Base-by-base conservation (phyloP, 2,329 filamentous ascomycete genomes). In the Fusarium incarnatum region DNA sequence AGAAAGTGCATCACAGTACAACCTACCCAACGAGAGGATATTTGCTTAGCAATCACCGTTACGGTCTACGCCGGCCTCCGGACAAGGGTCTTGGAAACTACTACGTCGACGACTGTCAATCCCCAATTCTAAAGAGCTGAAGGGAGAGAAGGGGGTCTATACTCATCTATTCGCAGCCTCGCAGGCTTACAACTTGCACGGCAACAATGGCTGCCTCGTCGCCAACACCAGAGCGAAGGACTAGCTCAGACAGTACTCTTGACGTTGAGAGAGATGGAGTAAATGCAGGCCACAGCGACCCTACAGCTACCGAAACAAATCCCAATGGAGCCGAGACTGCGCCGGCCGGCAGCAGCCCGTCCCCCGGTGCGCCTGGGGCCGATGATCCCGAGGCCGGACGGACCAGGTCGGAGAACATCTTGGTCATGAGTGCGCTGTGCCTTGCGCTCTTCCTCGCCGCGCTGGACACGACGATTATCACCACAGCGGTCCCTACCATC, bases 401-500 rank as follows among this genome's bases (percentile, higher is more conserved):
- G 52, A 83, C 81, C 10, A 78, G 73, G 42, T 60, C 81, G 15
- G 71, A 84, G 73, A 83, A 79, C 10, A 65, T 77, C 48, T 75
- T 83, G 52, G 74, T 83, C 73, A 79, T 83, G 70, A 73, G 79
- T 6, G 81, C 81, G 13, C 75, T 83, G n/a, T 81, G 81, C 53
- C 74, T 81, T 34, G 77, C 81, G 3, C 79, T 88, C 20, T 87
- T 88, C 76, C 81, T 88, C 34, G 85, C 86, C 3, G 86, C 86
- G 1, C 81, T 88, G 55, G 86, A 88, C 73, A 80, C 84, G 54
- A 91, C 89, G 30, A 90, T 92, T 75, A 83, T 92, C 71, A 86
- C 90, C 13, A 92, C 90, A 0, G 88, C 90, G 8, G 83, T 92
- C 8, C 90, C 91, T 0, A 89, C 88, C 16, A 92, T 93, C 68